phyloP scores from a whole-genome alignment of 495 filamentous ascomycete genomes.

The Sphaerosporella brunnea region DNA sequence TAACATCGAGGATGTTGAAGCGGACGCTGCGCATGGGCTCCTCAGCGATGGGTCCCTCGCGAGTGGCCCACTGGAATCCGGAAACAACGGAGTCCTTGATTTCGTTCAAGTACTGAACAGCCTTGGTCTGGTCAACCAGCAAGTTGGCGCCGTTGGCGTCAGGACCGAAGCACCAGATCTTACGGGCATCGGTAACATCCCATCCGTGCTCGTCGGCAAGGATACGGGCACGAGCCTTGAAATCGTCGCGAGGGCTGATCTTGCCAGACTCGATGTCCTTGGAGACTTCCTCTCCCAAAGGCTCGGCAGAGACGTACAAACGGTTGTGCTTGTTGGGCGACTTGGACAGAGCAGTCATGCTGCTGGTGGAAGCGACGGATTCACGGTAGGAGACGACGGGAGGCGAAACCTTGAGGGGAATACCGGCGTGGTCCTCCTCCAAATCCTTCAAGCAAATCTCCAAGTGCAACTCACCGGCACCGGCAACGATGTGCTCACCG shows the following conservation, averaged over 20 bases:
- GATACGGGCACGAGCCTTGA: constrained; percentile 95
- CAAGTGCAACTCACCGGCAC: constrained; percentile 96
- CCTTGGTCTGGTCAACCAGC: constrained; percentile 59
- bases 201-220: constrained; percentile 94
- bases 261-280: constrained; percentile 81
- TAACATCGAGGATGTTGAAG: constrained; percentile 99
- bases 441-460: constrained; percentile 99
- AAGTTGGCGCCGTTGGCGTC: constrained; percentile 96
- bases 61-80: constrained; percentile 98
- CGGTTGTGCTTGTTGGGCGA: constrained; percentile 99
- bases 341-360: constrained; percentile 95
- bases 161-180: constrained; percentile 99
- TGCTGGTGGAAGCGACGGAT: constrained; percentile 63
- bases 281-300: constrained; percentile 76
- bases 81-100: constrained; percentile 99
- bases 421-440: constrained; percentile 97
- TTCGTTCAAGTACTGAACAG: constrained; percentile 98
- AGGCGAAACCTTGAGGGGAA: constrained; percentile 89
- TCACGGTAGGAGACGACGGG: constrained; percentile 97
- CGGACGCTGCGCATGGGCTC: constrained; percentile 93
- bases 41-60: constrained; percentile 92
- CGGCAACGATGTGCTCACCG: constrained; percentile 96
- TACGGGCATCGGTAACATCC: constrained; percentile 99
- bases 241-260: constrained; percentile 90
- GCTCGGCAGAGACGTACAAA: constrained; percentile 84